A percentile compares a stretch with the other conserved stretches of the same genome.
phyloP scores from a whole-genome alignment of 805 yeast species.

The Candida ponderosae region DNA sequence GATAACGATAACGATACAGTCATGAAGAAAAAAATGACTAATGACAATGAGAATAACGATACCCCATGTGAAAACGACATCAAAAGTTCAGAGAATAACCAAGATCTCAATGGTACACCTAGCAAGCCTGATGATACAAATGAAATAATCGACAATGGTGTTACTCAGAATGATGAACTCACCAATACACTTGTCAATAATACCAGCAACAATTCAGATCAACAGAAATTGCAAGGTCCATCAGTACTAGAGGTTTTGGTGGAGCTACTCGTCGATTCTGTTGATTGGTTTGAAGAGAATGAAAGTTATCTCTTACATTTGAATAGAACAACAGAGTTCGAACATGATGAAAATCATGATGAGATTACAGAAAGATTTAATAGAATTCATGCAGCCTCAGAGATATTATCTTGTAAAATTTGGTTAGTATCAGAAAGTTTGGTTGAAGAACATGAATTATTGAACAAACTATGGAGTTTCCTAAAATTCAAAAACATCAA shows the following conservation, averaged over 20 bases:
- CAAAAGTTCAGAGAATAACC: not conserved
- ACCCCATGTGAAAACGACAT: conserved; percentile 6
- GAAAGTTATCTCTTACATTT: conserved; percentile 7
- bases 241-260: conserved; percentile 37
- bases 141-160: too few relatives aligned
- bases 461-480: conserved; percentile 72
- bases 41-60: conserved; percentile 14
- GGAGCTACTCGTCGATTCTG: conserved; percentile 32
- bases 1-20: conserved; percentile 8
- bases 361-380: conserved; percentile 15
- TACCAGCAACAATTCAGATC: too few relatives aligned
- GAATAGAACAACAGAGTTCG: conserved; percentile 3
- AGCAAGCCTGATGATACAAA: too few relatives aligned
- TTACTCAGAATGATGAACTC: too few relatives aligned
- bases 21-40: conserved; percentile 3
- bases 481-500: conserved; percentile 46
- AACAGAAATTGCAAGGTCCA: conserved; percentile 19
- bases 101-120: not conserved
- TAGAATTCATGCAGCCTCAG: conserved; percentile 63
- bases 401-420: conserved; percentile 79
- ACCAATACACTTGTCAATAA: too few relatives aligned
- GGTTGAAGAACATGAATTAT: conserved; percentile 58
- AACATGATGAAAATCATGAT: conserved; percentile 11
- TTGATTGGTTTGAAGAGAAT: conserved; percentile 29
- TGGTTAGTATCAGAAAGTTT: conserved; percentile 89